These are phyloP conservation scores for Lasiodiplodia sp. DNA, from an alignment of 2,329 filamentous ascomycete genomes.

Conservation along the genomic window DNA sequence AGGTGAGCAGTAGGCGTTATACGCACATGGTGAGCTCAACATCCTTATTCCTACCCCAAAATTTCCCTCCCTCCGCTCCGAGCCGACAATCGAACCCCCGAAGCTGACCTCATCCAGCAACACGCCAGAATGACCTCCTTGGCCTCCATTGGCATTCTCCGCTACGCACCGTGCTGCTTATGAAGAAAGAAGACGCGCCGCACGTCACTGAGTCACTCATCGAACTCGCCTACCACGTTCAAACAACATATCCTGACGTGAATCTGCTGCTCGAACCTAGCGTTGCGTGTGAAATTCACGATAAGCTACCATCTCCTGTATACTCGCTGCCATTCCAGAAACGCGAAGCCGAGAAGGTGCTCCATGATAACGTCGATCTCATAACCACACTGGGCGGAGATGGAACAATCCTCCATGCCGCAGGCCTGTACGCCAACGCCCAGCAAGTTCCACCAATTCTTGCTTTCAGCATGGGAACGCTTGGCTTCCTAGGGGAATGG, in stretches of 20 bases:
- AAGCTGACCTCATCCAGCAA: conserved; percentile 53
- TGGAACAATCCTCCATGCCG: conserved; percentile 85
- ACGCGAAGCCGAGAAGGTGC: conserved; percentile 28
- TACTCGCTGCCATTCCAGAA: conserved; percentile 50
- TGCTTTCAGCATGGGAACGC: conserved; percentile 94
- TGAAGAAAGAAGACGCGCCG: conserved; percentile 69
- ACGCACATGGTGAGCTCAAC: conserved; percentile 25
- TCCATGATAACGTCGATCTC: conserved; percentile 84
- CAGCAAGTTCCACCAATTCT: conserved; percentile 86
- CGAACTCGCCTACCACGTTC: conserved; percentile 73
- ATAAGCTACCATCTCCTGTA: conserved; percentile 71
- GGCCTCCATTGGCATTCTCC: conserved; percentile 72
- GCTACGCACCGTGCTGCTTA: conserved; percentile 72
- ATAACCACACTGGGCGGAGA: conserved; percentile 92
- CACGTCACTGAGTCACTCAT: conserved; percentile 63
- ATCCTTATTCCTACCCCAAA: not conserved
- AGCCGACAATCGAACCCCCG: not conserved
- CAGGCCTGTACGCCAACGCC: conserved; percentile 84
- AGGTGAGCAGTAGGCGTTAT: conserved; percentile 26
- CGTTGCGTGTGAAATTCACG: conserved; percentile 75
- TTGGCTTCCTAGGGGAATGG: conserved; percentile 96
- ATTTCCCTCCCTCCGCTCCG: not conserved
- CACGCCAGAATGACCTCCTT: conserved; percentile 65
- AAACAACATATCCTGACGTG: conserved; percentile 78
- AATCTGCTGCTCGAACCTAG: conserved; percentile 83